These are phyloP conservation scores for Botrytis tulipae DNA, from an alignment of 2,329 filamentous ascomycete species.

Conservation along the genomic window DNA sequence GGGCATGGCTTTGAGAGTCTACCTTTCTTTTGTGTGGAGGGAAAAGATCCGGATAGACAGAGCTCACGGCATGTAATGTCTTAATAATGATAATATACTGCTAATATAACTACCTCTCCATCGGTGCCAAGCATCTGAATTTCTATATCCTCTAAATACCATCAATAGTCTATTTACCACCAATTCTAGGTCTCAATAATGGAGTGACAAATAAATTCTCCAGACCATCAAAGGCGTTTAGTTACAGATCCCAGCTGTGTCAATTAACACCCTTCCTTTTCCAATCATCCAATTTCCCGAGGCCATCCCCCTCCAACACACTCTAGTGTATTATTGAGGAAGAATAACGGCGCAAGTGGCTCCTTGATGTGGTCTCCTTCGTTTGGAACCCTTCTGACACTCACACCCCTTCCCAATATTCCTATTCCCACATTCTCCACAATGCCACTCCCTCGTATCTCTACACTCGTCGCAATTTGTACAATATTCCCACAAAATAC, in stretches of 20 bases:
- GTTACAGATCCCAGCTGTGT: background rate
- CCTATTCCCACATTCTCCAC: background rate
- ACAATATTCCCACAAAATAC: background rate
- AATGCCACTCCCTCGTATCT: constrained; percentile 4
- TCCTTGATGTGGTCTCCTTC: background rate
- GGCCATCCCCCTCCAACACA: background rate
- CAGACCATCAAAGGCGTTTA: background rate
- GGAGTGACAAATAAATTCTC: background rate
- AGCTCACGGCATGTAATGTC: background rate
- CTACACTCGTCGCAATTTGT: constrained; percentile 1
- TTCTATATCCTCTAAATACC: background rate
- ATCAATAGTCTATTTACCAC: background rate
- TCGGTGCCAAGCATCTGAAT: background rate
- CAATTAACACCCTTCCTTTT: background rate
- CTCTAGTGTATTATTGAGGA: background rate
- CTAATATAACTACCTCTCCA: background rate
- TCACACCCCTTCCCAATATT: background rate
- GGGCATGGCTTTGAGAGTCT: background rate
- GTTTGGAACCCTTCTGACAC: background rate
- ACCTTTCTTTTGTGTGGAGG: background rate
- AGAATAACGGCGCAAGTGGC: background rate
- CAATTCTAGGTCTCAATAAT: background rate
- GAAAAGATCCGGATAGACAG: background rate
- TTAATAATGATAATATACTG: background rate
- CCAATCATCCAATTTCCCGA: background rate